Evolutionary conservation across 2,329 filamentous ascomycete species (phyloP), one percentile per base, ranked within the genome.

Genomic region (Colletotrichum tabaci): DNA sequence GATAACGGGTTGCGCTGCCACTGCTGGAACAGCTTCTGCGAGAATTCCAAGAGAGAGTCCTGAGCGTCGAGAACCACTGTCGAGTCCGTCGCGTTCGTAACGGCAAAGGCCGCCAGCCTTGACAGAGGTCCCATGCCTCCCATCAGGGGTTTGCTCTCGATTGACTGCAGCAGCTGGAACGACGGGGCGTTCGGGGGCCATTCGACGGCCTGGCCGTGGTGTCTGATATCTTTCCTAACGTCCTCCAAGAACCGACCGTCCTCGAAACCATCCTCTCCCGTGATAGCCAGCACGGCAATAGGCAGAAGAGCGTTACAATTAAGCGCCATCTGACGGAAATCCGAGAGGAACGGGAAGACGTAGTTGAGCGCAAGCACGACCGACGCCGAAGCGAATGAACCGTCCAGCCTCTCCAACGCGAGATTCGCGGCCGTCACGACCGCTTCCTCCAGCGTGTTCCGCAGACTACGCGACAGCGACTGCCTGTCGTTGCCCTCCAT

Each of bases 1-100:
- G 93, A 94, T 49, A 98, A 84, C 66, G 92, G 92, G 78, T 90
- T 94, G 72, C 90, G 88, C 44, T 90, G 88, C 95, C 95, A 98
- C 71, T 92, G 91, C 2, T 90, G 88, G 56, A 92, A 84, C 8
- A 97, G 80, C 4, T 87, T 90, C 35, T 87, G 86, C 0, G 91
- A 88, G 76, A 97, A 95, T 7, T 86, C 86, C 10, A 92, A 82
- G 15, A 97, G 82, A 44, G 91, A 87, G 69, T 94, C 92, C 49
- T 88, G 86, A 2, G 81, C 82, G 15, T 81, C 78, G 71, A 92
- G 81, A 58, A 90, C 87, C 8, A 79, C 76, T 0, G 75, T 73
- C 0, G 84, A 79, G 65, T 86, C 81, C 1, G 76, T 76, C 1
- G 88, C 88, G 61, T 90, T 84, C 76, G 91, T 87, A 10, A 92